Conservation (phyloP, 768 basidiomycete genomes). For the Thelephora aurantiotincta region DNA sequence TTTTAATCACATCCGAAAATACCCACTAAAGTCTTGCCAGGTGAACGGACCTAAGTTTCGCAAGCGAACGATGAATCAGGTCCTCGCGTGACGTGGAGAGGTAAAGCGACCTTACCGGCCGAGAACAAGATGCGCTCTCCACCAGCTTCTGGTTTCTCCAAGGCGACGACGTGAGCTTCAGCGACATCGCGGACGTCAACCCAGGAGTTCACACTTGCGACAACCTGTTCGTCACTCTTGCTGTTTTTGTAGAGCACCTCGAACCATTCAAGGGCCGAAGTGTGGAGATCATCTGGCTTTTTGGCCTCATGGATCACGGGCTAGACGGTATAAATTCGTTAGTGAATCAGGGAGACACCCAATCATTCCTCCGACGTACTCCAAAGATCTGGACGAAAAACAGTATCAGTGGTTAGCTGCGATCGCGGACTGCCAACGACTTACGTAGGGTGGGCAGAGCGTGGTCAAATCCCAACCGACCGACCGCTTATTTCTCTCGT, state of each 20-base stretch:
- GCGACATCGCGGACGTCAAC: slow-evolving; percentile 10
- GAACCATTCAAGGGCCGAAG: slow-evolving; percentile 23
- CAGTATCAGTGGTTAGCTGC: not conserved
- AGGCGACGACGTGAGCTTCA: slow-evolving; percentile 8
- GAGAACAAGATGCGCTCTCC: slow-evolving; percentile 23
- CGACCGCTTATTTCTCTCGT: slow-evolving; percentile 9
- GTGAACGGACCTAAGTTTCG: not conserved
- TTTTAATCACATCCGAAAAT: not conserved
- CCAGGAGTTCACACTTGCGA: slow-evolving; percentile 5
- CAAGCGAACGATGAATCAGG: not conserved
- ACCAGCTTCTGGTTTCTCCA: slow-evolving; percentile 16
- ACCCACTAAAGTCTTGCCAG: slow-evolving; percentile 10
- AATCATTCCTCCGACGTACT: not conserved
- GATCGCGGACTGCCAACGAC: slow-evolving; percentile 2
- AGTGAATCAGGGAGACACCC: not conserved
- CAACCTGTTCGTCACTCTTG: not conserved
- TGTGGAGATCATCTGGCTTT: slow-evolving; percentile 22
- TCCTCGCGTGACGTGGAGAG: not conserved
- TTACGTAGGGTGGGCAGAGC: slow-evolving; percentile 22
- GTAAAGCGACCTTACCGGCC: not conserved
- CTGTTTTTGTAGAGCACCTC: slow-evolving; percentile 13
- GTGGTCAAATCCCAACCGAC: slow-evolving; percentile 20
- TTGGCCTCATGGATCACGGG: slow-evolving; percentile 29
- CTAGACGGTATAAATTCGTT: slow-evolving; percentile 10
- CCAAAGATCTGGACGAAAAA: not conserved